Evolutionary conservation across 805 yeast genomes (phyloP), one percentile per base, ranked within the genome.

Genomic region (Wickerhamiella allomyrinae): DNA sequence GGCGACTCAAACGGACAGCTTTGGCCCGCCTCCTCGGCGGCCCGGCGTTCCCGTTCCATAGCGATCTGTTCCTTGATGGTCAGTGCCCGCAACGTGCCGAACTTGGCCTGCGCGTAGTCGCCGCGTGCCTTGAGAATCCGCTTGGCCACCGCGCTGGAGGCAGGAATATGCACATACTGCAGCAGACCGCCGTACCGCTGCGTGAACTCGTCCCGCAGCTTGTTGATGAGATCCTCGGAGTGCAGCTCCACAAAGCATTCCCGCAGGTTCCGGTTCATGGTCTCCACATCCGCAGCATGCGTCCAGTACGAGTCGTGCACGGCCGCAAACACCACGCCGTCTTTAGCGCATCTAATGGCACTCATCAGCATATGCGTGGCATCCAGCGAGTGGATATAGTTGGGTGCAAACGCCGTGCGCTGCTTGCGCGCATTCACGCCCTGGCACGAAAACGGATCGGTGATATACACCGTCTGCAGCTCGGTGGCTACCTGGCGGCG

Each of bases 221-320:
- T 73, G 24, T 69, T 73, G 53, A 89, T 72, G 51, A 87, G 67
- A 58, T 86, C 79, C 24, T 71, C 77, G 46, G 72, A 72, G 58
- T 89, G 96, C 43, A 89, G 66, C 41, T 70, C 64, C 47, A 91
- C 79, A 58, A 89, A 89, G 45, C 82, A 77, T 29, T 80, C 77
- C 56, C 98, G 72, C 49, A 91, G 65, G 36, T 72, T 64, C 11
- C 52, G 54, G 59, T 77, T 84, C 91, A 89, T 78, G 3, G 55
- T 57, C 46, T 77, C 78, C 34, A 89, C 76, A 57, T 83, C 89
- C 39, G 74, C 65, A 1, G 98, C 96, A 58, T 91, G 97, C 0
- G 97, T 86, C 98, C 98, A 89, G 59, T 83, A 89, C 0, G 97
- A 89, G 59, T 89, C 98, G 61, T 89, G 98, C 20, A 89, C 98